These are phyloP conservation scores for Stephanocyclus meneghinianus DNA, from an alignment of 352 stramenopile species.

Conservation along the genomic window DNA sequence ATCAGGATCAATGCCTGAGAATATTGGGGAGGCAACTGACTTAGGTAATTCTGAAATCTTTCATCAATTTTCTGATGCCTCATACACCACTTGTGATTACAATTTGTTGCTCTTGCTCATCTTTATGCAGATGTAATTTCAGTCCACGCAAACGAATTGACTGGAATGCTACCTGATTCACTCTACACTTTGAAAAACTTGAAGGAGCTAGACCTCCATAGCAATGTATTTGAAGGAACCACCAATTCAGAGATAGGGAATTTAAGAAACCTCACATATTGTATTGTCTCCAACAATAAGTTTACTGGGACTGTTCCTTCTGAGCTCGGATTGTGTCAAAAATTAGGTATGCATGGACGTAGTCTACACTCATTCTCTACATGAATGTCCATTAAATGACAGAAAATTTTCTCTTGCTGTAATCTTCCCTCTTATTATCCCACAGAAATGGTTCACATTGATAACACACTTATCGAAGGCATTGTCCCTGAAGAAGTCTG, in stretches of 20 bases:
- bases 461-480: no score
- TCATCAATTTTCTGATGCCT: no score
- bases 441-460: no score
- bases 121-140: no score
- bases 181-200: slow-evolving; percentile 29
- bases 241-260: slow-evolving; percentile 49
- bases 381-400: no score
- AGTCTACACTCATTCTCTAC: no score
- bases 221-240: slow-evolving; percentile 13
- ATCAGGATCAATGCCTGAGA: slow-evolving; percentile 10
- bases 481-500: no score
- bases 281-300: slow-evolving; percentile 47
- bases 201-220: background rate
- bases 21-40: slow-evolving; percentile 25
- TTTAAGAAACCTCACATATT: slow-evolving; percentile 45
- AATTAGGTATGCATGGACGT: slow-evolving; percentile 11
- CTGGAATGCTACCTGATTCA: slow-evolving; percentile 23
- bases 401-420: no score
- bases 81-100: no score
- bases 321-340: slow-evolving; percentile 27
- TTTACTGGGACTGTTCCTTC: slow-evolving; percentile 50
- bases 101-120: no score
- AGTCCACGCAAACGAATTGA: background rate
- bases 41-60: slow-evolving; percentile 14
- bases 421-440: no score